Percentiles rank a stretch among this genome's conserved stretches.
phyloP scores from a whole-genome alignment of 2,329 filamentous ascomycete species.

The Aspergillus sp. region DNA sequence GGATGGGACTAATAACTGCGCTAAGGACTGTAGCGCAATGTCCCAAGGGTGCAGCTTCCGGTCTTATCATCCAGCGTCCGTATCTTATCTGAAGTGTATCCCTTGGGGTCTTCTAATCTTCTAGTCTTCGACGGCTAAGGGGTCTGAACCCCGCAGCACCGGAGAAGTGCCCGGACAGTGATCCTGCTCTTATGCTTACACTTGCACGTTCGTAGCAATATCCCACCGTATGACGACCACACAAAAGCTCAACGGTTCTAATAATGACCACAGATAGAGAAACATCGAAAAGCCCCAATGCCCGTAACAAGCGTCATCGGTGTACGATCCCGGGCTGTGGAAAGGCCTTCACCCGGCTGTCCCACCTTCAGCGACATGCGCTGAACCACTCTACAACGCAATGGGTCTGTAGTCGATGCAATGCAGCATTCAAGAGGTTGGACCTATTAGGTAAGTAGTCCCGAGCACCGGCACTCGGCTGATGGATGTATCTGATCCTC shows the following conservation, averaged over 20 bases:
- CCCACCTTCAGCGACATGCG: constrained; percentile 5
- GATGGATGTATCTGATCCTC: neutral
- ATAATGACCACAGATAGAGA: neutral
- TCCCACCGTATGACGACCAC: neutral
- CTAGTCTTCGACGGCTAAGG: too few relatives aligned
- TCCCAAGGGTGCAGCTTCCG: neutral
- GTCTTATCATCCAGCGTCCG: neutral
- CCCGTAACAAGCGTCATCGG: neutral
- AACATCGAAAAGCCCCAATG: neutral
- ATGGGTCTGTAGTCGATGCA: constrained; percentile 2
- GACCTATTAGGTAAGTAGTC: neutral
- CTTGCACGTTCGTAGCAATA: too few relatives aligned
- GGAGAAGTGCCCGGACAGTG: too few relatives aligned
- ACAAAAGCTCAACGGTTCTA: neutral
- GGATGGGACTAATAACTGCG: neutral
- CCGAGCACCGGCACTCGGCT: neutral
- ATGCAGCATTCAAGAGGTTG: neutral
- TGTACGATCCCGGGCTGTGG: neutral
- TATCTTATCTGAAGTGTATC: neutral
- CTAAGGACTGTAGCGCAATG: neutral
- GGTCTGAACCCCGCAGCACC: too few relatives aligned
- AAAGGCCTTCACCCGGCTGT: constrained; percentile 3
- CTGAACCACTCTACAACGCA: constrained; percentile 5
- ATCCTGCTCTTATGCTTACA: too few relatives aligned
- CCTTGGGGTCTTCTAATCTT: neutral